Percentiles rank a stretch among this genome's conserved stretches.
These are phyloP conservation scores for Mortierella sp. DNA, from an alignment of 371 early-diverging fungal genomes.

Conservation along the genomic window DNA sequence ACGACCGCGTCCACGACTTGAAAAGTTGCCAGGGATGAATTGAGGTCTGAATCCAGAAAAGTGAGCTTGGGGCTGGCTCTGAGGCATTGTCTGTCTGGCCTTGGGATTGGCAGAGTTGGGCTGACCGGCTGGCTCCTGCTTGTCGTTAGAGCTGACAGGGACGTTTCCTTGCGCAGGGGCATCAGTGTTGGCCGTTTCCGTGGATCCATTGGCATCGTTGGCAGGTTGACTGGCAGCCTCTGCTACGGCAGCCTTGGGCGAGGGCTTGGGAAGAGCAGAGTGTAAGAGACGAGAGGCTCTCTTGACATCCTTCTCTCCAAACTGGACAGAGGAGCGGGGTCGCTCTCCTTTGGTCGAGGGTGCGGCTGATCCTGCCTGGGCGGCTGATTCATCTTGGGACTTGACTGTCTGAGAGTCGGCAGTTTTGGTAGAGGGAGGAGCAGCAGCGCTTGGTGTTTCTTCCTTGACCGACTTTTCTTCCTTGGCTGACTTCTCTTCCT, in stretches of 20 bases:
- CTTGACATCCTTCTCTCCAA: slow-evolving; percentile 57
- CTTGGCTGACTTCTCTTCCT: background rate
- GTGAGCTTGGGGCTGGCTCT: slow-evolving; percentile 42
- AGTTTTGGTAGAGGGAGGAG: background rate
- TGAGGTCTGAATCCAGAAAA: slow-evolving; percentile 37
- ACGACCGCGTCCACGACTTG: slow-evolving; percentile 53
- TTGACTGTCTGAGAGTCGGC: background rate
- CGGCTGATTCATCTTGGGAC: slow-evolving; percentile 19
- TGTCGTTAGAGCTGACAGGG: slow-evolving; percentile 3
- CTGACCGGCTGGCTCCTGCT: slow-evolving; percentile 6
- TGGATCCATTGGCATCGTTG: slow-evolving; percentile 8
- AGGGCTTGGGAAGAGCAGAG: slow-evolving; percentile 50
- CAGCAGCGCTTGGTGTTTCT: background rate
- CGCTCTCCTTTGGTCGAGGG: slow-evolving; percentile 24
- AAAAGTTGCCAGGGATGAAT: slow-evolving; percentile 55
- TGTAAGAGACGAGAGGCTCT: slow-evolving; percentile 48
- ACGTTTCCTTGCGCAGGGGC: background rate
- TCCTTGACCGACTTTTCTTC: background rate
- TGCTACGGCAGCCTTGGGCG: slow-evolving; percentile 19
- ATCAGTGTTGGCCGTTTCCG: background rate
- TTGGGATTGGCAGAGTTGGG: slow-evolving; percentile 25
- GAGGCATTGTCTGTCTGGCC: slow-evolving; percentile 47
- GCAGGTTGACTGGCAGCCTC: slow-evolving; percentile 7
- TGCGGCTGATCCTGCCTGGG: slow-evolving; percentile 15
- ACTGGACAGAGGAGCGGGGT: slow-evolving; percentile 45